These are phyloP conservation scores for Macroventuria anomochaeta DNA, from an alignment of 2,329 filamentous ascomycete species.

Conservation along the genomic window DNA sequence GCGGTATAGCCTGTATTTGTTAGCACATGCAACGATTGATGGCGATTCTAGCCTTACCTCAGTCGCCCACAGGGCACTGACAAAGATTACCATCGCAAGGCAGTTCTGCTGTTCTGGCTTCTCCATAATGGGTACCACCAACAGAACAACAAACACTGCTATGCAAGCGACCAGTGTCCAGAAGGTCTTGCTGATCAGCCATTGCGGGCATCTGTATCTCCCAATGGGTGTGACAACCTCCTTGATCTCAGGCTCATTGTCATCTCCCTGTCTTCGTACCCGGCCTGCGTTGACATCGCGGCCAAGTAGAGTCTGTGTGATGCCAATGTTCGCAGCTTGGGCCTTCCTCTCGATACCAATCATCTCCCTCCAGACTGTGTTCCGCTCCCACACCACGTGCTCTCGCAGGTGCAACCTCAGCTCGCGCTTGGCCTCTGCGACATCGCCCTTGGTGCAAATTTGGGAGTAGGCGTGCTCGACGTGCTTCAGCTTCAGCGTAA, in stretches of 20 bases:
- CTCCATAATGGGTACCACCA: constrained; percentile 82
- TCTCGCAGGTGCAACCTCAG: constrained; percentile 89
- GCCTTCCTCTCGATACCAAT: constrained; percentile 96
- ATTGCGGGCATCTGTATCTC: constrained; percentile 74
- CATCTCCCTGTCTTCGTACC: constrained; percentile 83
- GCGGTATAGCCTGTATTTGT: constrained; percentile 77
- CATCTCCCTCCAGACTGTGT: constrained; percentile 98
- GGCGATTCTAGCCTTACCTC: no score
- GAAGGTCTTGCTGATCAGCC: constrained; percentile 84
- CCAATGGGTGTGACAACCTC: constrained; percentile 82
- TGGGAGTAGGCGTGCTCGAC: constrained; percentile 83
- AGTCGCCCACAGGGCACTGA: constrained; percentile 94
- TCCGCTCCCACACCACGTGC: constrained; percentile 98
- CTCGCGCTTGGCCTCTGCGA: constrained; percentile 78
- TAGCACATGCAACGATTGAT: no score
- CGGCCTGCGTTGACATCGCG: constrained; percentile 71
- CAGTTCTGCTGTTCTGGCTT: constrained; percentile 94
- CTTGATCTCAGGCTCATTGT: constrained; percentile 69
- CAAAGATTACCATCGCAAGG: constrained; percentile 89
- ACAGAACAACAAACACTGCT: constrained; percentile 73
- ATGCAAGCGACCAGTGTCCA: constrained; percentile 75
- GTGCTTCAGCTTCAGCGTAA: constrained; percentile 74
- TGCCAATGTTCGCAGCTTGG: constrained; percentile 89
- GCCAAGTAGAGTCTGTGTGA: constrained; percentile 78
- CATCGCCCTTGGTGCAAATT: constrained; percentile 81